Evolutionary conservation across 1,139 yeast genomes (phyloP).

Genomic region (Ashbya aceris): DNA sequence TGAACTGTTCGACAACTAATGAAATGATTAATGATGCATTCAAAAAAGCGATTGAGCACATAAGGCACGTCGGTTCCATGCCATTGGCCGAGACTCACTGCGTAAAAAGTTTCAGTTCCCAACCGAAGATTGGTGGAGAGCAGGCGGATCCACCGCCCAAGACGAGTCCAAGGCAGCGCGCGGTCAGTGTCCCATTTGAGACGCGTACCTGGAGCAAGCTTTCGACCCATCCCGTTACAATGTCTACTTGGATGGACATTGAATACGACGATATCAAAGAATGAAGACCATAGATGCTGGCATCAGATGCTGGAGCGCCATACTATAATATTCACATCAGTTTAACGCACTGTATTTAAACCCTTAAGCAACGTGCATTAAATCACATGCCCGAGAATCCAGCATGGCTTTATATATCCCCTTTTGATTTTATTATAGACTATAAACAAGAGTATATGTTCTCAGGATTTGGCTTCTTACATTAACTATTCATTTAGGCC

Average conservation of each 20-base stretch:
- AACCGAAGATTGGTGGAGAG: too few relatives aligned
- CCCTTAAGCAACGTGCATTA: not conserved
- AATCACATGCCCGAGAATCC: not conserved
- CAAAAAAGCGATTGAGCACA: slow-evolving; percentile 14
- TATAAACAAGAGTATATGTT: slow-evolving; percentile 4
- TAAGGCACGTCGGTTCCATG: not conserved
- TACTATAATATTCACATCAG: too few relatives aligned
- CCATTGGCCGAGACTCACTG: too few relatives aligned
- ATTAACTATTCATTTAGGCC: slow-evolving; percentile 3
- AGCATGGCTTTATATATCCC: not conserved
- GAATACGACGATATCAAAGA: slow-evolving; percentile 7
- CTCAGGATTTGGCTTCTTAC: not conserved
- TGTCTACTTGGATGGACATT: slow-evolving; percentile 10
- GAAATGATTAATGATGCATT: slow-evolving; percentile 17
- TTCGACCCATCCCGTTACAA: not conserved
- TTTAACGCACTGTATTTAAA: too few relatives aligned
- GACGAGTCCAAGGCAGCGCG: slow-evolving; percentile 6
- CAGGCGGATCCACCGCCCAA: too few relatives aligned
- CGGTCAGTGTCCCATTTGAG: slow-evolving; percentile 9
- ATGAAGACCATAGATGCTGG: not conserved
- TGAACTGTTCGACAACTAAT: not conserved
- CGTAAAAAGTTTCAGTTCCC: too few relatives aligned
- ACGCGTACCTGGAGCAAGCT: not conserved
- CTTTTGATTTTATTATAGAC: slow-evolving; percentile 3
- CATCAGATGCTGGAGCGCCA: not conserved